These are phyloP conservation scores for Theileria orientalis DNA, from an alignment of 169 alveolate genomes.

Conservation along the genomic window DNA sequence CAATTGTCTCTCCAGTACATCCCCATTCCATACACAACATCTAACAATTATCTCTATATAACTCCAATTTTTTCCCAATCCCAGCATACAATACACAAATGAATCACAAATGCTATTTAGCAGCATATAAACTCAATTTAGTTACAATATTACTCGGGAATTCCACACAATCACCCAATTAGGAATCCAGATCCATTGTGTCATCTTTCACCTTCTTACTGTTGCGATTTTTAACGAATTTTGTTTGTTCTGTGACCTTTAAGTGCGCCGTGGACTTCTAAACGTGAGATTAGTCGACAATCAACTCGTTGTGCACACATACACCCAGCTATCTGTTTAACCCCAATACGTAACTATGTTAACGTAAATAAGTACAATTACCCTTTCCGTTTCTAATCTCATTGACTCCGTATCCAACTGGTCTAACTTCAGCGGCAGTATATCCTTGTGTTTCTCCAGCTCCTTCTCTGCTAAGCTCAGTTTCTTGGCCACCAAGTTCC, in stretches of 20 bases:
- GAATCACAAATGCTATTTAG: too few relatives aligned
- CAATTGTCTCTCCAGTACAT: too few relatives aligned
- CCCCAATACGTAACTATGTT: background rate
- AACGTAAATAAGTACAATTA: background rate
- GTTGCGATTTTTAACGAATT: background rate
- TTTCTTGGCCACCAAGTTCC: conserved; percentile 41
- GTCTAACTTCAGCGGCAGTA: conserved; percentile 5
- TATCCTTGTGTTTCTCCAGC: conserved; percentile 50
- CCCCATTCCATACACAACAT: too few relatives aligned
- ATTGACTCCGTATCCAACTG: background rate
- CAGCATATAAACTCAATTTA: too few relatives aligned
- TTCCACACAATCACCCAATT: too few relatives aligned
- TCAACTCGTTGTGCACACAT: background rate
- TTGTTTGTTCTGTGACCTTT: conserved; percentile 13
- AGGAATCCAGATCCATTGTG: background rate
- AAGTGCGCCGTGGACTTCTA: conserved; percentile 2
- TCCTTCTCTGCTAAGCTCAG: conserved; percentile 51
- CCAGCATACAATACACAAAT: too few relatives aligned
- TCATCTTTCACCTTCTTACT: background rate
- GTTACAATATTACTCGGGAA: too few relatives aligned
- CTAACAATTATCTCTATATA: too few relatives aligned
- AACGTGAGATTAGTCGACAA: background rate
- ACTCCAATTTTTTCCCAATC: too few relatives aligned
- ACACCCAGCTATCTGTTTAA: background rate
- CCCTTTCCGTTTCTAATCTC: background rate